A percentile compares a stretch with the other conserved stretches of the same genome.
Conservation (phyloP, 805 yeast genomes). For the Kodamaea restingae region DNA sequence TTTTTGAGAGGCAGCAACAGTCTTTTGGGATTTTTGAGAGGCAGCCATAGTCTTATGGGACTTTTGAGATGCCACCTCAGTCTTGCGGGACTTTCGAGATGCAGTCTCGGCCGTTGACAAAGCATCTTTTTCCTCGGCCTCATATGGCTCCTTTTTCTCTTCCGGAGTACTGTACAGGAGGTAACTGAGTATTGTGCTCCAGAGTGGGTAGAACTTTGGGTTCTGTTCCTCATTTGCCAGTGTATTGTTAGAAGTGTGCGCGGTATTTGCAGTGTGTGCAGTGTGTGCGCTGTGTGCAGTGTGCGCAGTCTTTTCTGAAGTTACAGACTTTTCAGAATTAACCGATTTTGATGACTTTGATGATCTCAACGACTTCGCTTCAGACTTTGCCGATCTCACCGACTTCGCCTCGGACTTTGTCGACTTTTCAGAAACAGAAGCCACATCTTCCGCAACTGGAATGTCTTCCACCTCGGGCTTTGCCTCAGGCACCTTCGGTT, state of each 20-base stretch:
- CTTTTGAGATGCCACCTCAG: too few species aligned
- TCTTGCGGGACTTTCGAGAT: too few species aligned
- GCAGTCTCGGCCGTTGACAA: too few species aligned
- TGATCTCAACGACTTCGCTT: constrained; percentile 1
- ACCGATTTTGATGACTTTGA: constrained; percentile 1
- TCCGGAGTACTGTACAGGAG: constrained; percentile 23
- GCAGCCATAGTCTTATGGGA: constrained; percentile 1
- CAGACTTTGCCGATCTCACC: neutral
- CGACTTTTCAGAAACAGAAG: constrained; percentile 1
- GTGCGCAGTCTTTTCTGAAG: neutral
- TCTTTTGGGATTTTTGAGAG: too few species aligned
- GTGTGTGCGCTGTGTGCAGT: too few species aligned
- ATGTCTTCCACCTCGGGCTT: constrained; percentile 8
- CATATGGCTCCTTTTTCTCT: constrained; percentile 6
- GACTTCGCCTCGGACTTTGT: constrained; percentile 1
- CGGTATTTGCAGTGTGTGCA: too few species aligned
- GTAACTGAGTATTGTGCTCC: constrained; percentile 38
- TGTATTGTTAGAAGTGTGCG: too few species aligned
- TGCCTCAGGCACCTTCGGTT: too few species aligned
- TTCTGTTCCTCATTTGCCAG: constrained; percentile 13
- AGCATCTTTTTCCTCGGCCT: constrained; percentile 10
- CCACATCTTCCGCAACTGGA: constrained; percentile 3
- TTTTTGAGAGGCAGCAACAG: too few species aligned
- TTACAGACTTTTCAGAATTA: neutral
- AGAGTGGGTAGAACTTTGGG: constrained; percentile 32